These are phyloP conservation scores for Phyllachora maydis DNA, from an alignment of 2,329 filamentous ascomycete genomes.

Conservation along the genomic window DNA sequence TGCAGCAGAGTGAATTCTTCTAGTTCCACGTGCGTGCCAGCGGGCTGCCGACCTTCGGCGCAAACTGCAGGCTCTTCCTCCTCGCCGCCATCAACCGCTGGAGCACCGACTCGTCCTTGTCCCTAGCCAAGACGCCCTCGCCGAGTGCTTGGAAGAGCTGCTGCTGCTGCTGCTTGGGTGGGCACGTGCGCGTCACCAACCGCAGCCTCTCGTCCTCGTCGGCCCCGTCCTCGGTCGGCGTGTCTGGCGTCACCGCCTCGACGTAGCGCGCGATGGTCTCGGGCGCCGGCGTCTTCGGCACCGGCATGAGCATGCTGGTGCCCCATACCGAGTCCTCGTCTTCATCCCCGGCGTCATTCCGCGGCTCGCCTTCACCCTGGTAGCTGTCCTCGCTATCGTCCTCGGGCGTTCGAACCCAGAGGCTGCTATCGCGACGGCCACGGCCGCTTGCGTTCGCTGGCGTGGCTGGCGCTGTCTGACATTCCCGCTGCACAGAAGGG, in stretches of 20 bases:
- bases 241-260: constrained; percentile 23
- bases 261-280: constrained; percentile 31
- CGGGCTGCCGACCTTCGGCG: constrained; percentile 55
- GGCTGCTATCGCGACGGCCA: constrained; percentile 27
- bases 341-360: constrained; percentile 16
- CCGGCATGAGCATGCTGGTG: constrained; percentile 24
- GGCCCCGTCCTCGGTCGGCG: constrained; percentile 12
- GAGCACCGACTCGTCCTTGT: constrained; percentile 35
- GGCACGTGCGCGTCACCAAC: constrained; percentile 30
- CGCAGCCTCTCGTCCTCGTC: constrained; percentile 13
- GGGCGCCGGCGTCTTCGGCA: constrained; percentile 36
- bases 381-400: constrained; percentile 9
- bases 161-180: constrained; percentile 22
- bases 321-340: constrained; percentile 17
- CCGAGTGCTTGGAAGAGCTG: constrained; percentile 18
- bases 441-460: too few relatives aligned
- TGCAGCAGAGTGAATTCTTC: too few relatives aligned
- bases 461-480: constrained; percentile 21
- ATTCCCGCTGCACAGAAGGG: constrained; percentile 10
- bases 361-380: constrained; percentile 14
- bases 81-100: constrained; percentile 49
- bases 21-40: constrained; percentile 36
- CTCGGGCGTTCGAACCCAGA: constrained; percentile 31
- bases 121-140: constrained; percentile 20
- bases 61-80: constrained; percentile 60